Conservation (phyloP, 1,284 basidiomycete species). For the Boletus sp. region DNA sequence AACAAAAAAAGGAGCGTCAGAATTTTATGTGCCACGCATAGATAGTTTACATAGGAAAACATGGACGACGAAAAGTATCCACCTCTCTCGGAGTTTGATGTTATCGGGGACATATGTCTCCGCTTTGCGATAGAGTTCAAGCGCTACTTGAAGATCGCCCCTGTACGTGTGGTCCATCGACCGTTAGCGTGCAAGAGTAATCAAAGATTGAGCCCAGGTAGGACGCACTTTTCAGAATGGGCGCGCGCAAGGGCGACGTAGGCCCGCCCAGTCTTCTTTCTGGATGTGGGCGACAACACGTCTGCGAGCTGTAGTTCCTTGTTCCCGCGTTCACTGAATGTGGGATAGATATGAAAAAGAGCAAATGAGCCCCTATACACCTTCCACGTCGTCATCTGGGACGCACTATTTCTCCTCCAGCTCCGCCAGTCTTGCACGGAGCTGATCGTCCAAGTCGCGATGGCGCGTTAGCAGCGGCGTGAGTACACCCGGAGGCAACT, state of each 20-base stretch:
- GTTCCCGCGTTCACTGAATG: slow-evolving; percentile 52
- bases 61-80: slow-evolving; percentile 61
- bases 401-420: slow-evolving; percentile 71
- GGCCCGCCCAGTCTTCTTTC: slow-evolving; percentile 72
- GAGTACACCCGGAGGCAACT: slow-evolving; percentile 55
- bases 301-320: slow-evolving; percentile 59
- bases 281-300: slow-evolving; percentile 64
- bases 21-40: slow-evolving; percentile 21
- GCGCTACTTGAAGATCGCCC: slow-evolving; percentile 67
- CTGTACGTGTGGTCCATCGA: slow-evolving; percentile 34
- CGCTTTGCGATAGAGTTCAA: slow-evolving; percentile 74
- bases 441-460: slow-evolving; percentile 63
- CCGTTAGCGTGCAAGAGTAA: neutral
- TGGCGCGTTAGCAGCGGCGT: slow-evolving; percentile 61
- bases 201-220: neutral
- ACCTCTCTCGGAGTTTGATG: slow-evolving; percentile 78
- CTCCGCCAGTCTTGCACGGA: slow-evolving; percentile 60
- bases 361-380: slow-evolving; percentile 11
- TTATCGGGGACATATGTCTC: slow-evolving; percentile 77
- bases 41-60: slow-evolving; percentile 55
- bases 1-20: slow-evolving; percentile 22
- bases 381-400: neutral
- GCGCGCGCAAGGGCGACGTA: slow-evolving; percentile 72
- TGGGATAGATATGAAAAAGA: neutral
- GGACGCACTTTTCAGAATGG: slow-evolving; percentile 70